Evolutionary conservation across 2,329 filamentous ascomycete genomes (phyloP).

Genomic region (Aspergillus amoenus): DNA sequence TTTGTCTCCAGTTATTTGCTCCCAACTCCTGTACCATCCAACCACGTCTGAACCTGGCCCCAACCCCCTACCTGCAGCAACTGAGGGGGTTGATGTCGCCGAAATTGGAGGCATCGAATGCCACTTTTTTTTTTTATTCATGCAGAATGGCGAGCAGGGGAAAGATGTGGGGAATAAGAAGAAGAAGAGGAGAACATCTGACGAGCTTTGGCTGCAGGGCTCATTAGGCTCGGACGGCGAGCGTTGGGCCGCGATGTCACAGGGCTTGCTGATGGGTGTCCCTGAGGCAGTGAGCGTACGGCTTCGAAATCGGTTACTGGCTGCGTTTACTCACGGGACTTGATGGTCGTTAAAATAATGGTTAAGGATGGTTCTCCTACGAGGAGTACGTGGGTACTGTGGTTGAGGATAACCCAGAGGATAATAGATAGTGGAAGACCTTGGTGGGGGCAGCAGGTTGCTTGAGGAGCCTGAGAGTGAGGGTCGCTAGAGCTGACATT

Average conservation of each 20-base stretch:
- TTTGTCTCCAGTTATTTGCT: neutral
- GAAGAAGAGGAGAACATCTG: neutral
- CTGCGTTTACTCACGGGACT: neutral
- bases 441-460: constrained; percentile 9
- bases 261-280: neutral
- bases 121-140: neutral
- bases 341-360: neutral
- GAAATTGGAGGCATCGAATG: neutral
- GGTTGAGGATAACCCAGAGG: constrained; percentile 12
- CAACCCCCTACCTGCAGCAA: neutral
- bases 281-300: neutral
- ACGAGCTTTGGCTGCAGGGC: neutral
- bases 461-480: neutral
- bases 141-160: neutral
- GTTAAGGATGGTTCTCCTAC: constrained; percentile 20
- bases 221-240: neutral
- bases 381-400: constrained; percentile 21
- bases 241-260: neutral
- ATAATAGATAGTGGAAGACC: constrained; percentile 19
- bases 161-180: no score
- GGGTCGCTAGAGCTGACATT: neutral
- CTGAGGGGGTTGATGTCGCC: neutral
- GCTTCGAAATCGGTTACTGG: neutral
- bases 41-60: neutral
- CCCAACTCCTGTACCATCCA: neutral